Conservation (phyloP, 1,284 basidiomycete species). For the Ganoderma boninense region DNA sequence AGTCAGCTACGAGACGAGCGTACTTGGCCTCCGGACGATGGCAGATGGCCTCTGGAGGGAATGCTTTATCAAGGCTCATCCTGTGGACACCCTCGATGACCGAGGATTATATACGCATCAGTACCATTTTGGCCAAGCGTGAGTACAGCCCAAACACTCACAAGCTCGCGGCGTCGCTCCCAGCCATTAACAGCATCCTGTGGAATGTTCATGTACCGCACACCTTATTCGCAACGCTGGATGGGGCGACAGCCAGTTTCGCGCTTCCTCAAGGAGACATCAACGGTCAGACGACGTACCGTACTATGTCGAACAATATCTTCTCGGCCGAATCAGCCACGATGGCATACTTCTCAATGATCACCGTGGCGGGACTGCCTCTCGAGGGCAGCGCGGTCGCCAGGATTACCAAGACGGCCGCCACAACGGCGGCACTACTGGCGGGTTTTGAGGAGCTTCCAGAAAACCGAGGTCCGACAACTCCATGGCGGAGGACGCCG, state of each 20-base stretch:
- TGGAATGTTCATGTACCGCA: neutral
- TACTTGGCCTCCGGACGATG: slow-evolving; percentile 32
- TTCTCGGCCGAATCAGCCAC: no score
- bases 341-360: no score
- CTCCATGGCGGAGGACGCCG: no score
- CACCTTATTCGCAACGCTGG: neutral
- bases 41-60: neutral
- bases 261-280: neutral
- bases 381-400: neutral
- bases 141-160: slow-evolving; percentile 40
- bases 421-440: neutral
- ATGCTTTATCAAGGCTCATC: neutral
- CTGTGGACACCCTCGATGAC: neutral
- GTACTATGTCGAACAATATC: neutral
- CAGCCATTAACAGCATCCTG: slow-evolving; percentile 39
- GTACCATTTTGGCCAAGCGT: slow-evolving; percentile 6
- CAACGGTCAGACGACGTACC: neutral
- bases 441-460: no score
- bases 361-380: no score
- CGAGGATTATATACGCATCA: neutral
- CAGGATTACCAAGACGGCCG: neutral
- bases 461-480: neutral
- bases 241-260: neutral
- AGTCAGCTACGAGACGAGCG: slow-evolving; percentile 39
- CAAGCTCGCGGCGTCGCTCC: slow-evolving; percentile 25